Evolutionary conservation across 495 filamentous ascomycete species (phyloP).

Genomic region (Parathielavia hyrcaniae): DNA sequence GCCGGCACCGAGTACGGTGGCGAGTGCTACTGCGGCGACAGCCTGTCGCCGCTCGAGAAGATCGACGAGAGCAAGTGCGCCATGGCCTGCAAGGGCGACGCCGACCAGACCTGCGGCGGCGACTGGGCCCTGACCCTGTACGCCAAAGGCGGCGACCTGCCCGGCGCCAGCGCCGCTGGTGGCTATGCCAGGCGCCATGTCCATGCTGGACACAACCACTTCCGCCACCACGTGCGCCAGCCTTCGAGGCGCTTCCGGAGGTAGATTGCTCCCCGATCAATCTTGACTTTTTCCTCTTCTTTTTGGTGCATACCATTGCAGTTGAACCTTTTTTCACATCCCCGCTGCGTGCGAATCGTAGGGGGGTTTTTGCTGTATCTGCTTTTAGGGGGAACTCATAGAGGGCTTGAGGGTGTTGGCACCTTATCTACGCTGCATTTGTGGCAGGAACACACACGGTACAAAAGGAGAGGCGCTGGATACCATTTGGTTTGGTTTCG

Average conservation of each 20-base stretch:
- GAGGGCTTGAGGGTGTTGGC: background rate
- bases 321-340: background rate
- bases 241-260: constrained; percentile 16
- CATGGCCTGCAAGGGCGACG: constrained; percentile 43
- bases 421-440: background rate
- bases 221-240: constrained; percentile 26
- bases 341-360: background rate
- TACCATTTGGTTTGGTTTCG: constrained; percentile 1
- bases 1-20: constrained; percentile 60
- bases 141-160: constrained; percentile 29
- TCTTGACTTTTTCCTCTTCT: background rate
- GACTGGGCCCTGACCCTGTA: constrained; percentile 39
- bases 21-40: constrained; percentile 60
- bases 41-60: constrained; percentile 32
- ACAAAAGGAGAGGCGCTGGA: constrained; percentile 7
- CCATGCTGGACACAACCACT: constrained; percentile 20
- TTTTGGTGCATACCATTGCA: background rate
- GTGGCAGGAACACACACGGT: background rate
- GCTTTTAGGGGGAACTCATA: background rate
- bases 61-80: constrained; percentile 41
- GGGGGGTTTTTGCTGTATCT: background rate
- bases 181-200: constrained; percentile 4
- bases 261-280: constrained; percentile 8
- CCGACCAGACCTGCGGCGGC: constrained; percentile 43
- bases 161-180: background rate